Conservation (phyloP, 1,139 yeast genomes). For the Spencermartinsiella ligniputridi region DNA sequence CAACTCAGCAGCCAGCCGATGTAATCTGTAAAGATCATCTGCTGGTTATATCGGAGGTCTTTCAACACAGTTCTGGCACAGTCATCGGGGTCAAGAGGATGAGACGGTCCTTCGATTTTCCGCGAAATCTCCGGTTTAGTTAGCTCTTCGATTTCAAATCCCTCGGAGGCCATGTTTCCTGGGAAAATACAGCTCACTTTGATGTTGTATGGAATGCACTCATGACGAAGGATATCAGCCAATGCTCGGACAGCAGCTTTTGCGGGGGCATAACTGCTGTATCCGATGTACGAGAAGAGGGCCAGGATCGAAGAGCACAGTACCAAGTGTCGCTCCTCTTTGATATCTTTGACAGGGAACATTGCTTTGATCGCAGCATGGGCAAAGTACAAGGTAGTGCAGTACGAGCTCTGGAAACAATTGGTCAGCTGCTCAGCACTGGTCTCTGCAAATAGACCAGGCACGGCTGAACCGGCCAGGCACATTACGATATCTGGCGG, state of each 20-base stretch:
- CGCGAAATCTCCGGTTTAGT: constrained; percentile 85
- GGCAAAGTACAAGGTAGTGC: constrained; percentile 64
- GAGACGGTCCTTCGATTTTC: constrained; percentile 78
- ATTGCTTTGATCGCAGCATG: constrained; percentile 54
- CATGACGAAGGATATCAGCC: constrained; percentile 77
- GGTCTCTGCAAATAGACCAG: constrained; percentile 72
- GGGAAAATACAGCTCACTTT: constrained; percentile 60
- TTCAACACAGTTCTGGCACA: constrained; percentile 62
- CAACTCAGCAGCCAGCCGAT: constrained; percentile 80
- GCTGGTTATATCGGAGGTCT: constrained; percentile 60
- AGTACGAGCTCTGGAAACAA: constrained; percentile 68
- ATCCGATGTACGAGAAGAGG: constrained; percentile 85
- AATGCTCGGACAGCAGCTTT: constrained; percentile 79
- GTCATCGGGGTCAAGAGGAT: constrained; percentile 59
- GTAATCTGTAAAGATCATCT: constrained; percentile 74
- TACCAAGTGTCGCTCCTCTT: constrained; percentile 52
- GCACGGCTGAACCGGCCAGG: constrained; percentile 85
- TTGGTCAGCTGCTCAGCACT: constrained; percentile 50
- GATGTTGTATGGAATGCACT: constrained; percentile 62
- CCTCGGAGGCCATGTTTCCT: constrained; percentile 89
- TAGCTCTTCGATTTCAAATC: constrained; percentile 70
- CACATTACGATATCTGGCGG: constrained; percentile 71
- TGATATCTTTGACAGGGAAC: constrained; percentile 22
- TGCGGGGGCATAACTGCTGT: constrained; percentile 82
- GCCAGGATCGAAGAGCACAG: constrained; percentile 80